A percentile compares a stretch with the other conserved stretches of the same genome.
Evolutionary conservation across 495 filamentous ascomycete species (phyloP).

Genomic region (Peziza echinospora): DNA sequence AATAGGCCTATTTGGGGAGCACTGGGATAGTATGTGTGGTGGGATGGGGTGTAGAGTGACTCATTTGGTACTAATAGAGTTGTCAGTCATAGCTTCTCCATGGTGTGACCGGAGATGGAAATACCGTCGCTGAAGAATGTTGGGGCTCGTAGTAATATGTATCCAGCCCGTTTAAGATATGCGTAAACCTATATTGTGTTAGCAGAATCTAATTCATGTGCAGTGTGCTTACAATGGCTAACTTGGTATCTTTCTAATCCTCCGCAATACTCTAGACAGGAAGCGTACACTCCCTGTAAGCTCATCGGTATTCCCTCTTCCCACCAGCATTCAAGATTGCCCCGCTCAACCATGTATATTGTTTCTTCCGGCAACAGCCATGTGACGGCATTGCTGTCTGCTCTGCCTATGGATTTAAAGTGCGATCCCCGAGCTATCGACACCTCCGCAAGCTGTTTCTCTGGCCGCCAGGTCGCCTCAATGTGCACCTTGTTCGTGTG

Average conservation of each 20-base stretch:
- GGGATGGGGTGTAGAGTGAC: conserved; percentile 1
- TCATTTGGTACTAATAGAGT: not conserved
- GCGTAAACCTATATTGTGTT: conserved; percentile 37
- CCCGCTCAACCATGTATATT: conserved; percentile 69
- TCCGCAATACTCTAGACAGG: conserved; percentile 41
- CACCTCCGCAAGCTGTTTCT: conserved; percentile 20
- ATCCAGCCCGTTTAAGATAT: conserved; percentile 63
- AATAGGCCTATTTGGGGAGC: conserved; percentile 1
- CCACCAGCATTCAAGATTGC: conserved; percentile 62
- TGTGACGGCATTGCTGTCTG: conserved; percentile 34
- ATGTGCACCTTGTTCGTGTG: conserved; percentile 12
- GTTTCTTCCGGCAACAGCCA: conserved; percentile 89
- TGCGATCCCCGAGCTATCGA: conserved; percentile 27
- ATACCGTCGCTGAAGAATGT: conserved; percentile 27
- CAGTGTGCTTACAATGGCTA: not conserved
- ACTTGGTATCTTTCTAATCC: conserved; percentile 54
- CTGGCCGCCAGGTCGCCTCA: conserved; percentile 14
- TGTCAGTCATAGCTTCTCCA: not conserved
- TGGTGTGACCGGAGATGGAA: not conserved
- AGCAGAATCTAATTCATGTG: not conserved
- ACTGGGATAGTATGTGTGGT: conserved; percentile 10
- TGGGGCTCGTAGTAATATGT: conserved; percentile 50
- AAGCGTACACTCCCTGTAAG: conserved; percentile 68
- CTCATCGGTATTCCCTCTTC: conserved; percentile 61
- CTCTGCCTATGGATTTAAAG: conserved; percentile 37